Base-by-base conservation (phyloP, 108 stramenopile genomes). In the Cyclotella sp. region DNA sequence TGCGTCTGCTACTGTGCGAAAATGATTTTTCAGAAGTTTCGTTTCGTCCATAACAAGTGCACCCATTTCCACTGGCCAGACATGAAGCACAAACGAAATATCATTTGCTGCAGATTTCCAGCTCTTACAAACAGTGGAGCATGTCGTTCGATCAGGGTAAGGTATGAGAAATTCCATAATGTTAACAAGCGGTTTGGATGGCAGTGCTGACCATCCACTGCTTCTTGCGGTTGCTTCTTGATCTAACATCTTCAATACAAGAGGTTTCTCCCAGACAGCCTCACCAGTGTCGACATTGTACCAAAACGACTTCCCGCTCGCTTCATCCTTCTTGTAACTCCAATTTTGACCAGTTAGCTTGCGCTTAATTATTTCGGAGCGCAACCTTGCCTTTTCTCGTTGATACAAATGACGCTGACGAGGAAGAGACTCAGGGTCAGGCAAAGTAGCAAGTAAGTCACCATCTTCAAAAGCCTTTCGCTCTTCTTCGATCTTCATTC, bases 261-360 rank as follows among this genome's bases (percentile, higher is more conserved):
- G 29, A 11, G 95, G 95, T 68, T 84, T 93, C 39, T 93, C 88
- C 89, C 90, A 92, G 6, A 78, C 55, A 0, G 92, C 90, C 80
- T 96, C 95, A 15, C 92, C 95, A n/a, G 93, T 92, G 77, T 96
- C 95, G 46, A 62, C 71, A 66, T 96, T 94, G 80, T 93, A 92
- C 89, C 88, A 96, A 41, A 93, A 94, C 0, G 76, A 75, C 16
- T 61, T 66, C 21, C 89, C 77, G 29, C 87, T 81, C 22, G 78
- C 12, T 24, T 82, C 89, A 47, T 96, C 95, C 3, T 75, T 68
- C 55, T 73, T 74, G 30, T 57, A 41, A 28, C 30, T 67, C 95
- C 95, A 96, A 63, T 89, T 86, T 63, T 89, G 86, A 9, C 95
- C 95, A 55, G 90, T 96, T 3, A 96, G 72, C 54, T 78, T 91